Evolutionary conservation across 805 yeast genomes (phyloP), one percentile per base, ranked within the genome.

Genomic region (Dipodascopsis uninucleata): DNA sequence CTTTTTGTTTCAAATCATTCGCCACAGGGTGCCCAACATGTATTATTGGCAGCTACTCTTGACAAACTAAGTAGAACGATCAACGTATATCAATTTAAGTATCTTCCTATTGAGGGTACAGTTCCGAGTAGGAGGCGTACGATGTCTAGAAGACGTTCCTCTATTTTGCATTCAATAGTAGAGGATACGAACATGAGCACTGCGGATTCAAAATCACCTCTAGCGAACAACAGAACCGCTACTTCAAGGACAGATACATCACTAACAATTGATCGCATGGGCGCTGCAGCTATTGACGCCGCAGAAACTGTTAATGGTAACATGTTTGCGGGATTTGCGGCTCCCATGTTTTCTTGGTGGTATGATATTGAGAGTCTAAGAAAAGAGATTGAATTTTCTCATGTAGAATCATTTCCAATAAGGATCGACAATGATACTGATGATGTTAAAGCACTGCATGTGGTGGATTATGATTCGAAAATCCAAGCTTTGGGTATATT

Each of bases 401-500:
- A 29, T 6, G 24, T 50, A 10, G 53, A 50, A 24, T 42, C 47
- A 3, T 48, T 50, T 28, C 32, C 48, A 9, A 28, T 48, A 25
- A 43, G 22, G 9, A 8, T 16, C 9, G 24, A 16, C 5, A n/a
- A n/a, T n/a, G 21, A 34, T 18, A 34, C 16, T n/a, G 22, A 21
- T 14, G 28, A 21, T 7, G 22, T 28, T 10, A 37, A 21, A 25
- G 35, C 22, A 24, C 33, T 44, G 9, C 32, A 29, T n/a, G 35
- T 41, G 9, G 36, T 37, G 5, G 43, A 69, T 69, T 6, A 47
- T 76, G n/a, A 55, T 59, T 3, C 76, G 67, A 50, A 72, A 71
- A 18, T 77, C 17, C 45, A 85, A 58, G 82, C 81, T 0, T 58
- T 85, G 1, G 75, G 79, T 0, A 62, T 85, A 5, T 70, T 75